A percentile compares a stretch with the other conserved stretches of the same genome.
These are phyloP conservation scores for Salix caprea DNA, from an alignment of 345 rosid genomes.

Conservation along the genomic window DNA sequence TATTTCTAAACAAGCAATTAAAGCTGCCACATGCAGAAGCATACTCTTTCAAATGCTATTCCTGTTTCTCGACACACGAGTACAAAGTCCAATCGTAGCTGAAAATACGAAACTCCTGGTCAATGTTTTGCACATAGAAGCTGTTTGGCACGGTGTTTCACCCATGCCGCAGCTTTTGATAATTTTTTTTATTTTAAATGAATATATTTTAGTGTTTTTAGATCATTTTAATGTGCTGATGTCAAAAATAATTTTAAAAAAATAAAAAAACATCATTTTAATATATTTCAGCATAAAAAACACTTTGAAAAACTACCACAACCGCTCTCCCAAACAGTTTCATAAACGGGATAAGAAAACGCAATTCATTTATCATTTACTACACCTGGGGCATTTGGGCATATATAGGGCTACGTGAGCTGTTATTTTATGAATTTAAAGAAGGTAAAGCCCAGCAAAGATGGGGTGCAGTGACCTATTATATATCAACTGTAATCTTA, in stretches of 20 bases:
- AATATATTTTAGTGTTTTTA: too few species aligned
- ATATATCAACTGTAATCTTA: slow-evolving; percentile 54
- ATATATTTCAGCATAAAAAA: too few species aligned
- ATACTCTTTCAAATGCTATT: not conserved
- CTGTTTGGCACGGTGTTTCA: too few species aligned
- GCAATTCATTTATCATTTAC: not conserved
- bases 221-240: too few species aligned
- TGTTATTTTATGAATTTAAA: not conserved
- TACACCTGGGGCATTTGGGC: not conserved
- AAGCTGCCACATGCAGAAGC: not conserved
- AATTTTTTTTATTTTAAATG: too few species aligned
- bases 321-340: too few species aligned
- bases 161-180: too few species aligned
- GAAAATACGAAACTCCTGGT: not conserved
- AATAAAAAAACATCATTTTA: too few species aligned
- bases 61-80: not conserved
- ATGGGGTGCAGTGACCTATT: not conserved
- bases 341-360: not conserved
- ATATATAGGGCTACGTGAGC: not conserved
- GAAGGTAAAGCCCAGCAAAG: not conserved
- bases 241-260: too few species aligned
- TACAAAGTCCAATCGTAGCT: not conserved
- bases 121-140: too few species aligned
- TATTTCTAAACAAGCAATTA: not conserved
- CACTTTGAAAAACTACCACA: too few species aligned